Evolutionary conservation across 768 basidiomycete genomes (phyloP).

Genomic region (Leccinellum luteum): DNA sequence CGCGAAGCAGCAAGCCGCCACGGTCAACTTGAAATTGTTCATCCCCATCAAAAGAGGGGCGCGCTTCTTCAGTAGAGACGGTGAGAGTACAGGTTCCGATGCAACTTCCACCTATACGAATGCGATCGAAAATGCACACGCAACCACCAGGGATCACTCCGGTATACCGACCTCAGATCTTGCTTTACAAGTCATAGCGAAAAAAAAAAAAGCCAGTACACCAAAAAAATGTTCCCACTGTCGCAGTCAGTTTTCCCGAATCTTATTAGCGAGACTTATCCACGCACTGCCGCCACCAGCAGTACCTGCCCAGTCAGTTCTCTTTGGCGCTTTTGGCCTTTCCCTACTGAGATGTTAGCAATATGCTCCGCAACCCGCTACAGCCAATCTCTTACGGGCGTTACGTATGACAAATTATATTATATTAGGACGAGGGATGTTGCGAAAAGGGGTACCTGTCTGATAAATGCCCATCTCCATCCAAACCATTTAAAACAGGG

Average conservation of each 20-base stretch:
- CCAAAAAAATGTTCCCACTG: constrained; percentile 62
- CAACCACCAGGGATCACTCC: constrained; percentile 47
- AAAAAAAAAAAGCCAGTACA: constrained; percentile 48
- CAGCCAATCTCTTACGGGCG: constrained; percentile 48
- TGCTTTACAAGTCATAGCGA: background rate
- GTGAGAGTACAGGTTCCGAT: constrained; percentile 70
- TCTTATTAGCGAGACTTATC: constrained; percentile 4
- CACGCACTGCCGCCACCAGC: constrained; percentile 50
- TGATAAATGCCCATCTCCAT: constrained; percentile 78
- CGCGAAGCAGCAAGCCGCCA: constrained; percentile 69
- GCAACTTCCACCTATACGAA: constrained; percentile 69
- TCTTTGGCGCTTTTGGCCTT: constrained; percentile 60
- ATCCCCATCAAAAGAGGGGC: constrained; percentile 72
- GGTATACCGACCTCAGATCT: constrained; percentile 37
- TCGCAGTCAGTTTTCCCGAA: background rate
- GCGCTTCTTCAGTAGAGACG: constrained; percentile 57
- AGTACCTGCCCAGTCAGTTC: constrained; percentile 75
- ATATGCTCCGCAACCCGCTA: background rate
- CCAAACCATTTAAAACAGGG: constrained; percentile 48
- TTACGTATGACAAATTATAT: no score
- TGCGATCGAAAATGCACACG: constrained; percentile 41
- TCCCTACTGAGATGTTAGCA: constrained; percentile 43
- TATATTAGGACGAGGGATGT: no score
- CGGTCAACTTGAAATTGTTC: constrained; percentile 60
- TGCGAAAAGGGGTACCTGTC: constrained; percentile 67